A percentile compares a stretch with the other conserved stretches of the same genome.
Conservation (phyloP, 441 rosid species). For the Lepidium campestre region DNA sequence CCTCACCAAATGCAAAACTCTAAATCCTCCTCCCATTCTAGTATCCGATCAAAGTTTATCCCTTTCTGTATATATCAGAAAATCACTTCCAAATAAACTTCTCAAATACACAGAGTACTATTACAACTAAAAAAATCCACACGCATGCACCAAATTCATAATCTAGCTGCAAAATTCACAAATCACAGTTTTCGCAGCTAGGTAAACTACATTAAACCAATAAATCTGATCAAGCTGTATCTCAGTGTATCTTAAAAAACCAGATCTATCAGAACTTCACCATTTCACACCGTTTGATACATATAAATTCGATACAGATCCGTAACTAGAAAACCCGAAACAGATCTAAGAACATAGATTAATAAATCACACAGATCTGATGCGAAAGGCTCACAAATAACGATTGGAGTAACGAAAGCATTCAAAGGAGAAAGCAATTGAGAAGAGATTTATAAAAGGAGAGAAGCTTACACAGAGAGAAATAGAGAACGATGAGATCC, state of each 20-base stretch:
- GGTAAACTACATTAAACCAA: not conserved
- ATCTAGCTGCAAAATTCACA: not conserved
- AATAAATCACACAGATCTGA: constrained; percentile 3
- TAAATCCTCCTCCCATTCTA: constrained; percentile 61
- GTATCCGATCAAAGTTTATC: not conserved
- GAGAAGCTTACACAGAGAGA: too few species aligned
- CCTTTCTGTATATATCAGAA: constrained; percentile 8
- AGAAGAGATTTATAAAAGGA: not conserved
- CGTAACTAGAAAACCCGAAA: not conserved
- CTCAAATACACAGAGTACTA: not conserved
- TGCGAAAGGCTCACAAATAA: constrained; percentile 9
- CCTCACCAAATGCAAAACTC: constrained; percentile 63
- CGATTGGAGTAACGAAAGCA: not conserved
- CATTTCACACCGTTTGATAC: not conserved
- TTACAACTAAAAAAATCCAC: not conserved
- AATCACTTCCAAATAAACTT: not conserved
- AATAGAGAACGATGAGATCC: constrained; percentile 11
- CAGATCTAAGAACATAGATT: constrained; percentile 1
- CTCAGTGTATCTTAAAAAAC: too few species aligned
- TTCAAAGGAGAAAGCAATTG: not conserved
- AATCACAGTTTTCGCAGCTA: not conserved
- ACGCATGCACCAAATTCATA: not conserved
- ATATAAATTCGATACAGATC: not conserved
- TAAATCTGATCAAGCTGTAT: too few species aligned
- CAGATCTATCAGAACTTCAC: constrained; percentile 14